Conservation (phyloP, 2,329 filamentous ascomycete genomes). For the Aspergillus sp. region DNA sequence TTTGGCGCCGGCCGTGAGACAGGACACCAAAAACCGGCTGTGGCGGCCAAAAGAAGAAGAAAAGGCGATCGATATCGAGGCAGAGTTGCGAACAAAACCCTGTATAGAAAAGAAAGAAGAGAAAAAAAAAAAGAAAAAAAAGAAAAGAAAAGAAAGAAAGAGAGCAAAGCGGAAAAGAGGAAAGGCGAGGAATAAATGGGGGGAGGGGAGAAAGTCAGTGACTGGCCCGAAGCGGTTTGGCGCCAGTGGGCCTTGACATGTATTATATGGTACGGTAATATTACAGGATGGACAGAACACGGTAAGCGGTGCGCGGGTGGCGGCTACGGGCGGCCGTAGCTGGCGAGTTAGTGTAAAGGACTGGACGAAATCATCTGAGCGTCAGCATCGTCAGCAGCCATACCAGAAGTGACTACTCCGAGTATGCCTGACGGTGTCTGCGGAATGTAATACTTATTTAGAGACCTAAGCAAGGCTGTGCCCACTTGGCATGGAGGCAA, state of each 20-base stretch:
- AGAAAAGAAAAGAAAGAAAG: slow-evolving; percentile 4
- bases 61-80: slow-evolving; percentile 29
- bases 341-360: not conserved
- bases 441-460: no score
- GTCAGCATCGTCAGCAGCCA: no score
- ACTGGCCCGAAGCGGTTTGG: no score
- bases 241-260: not conserved
- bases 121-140: slow-evolving; percentile 7
- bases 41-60: slow-evolving; percentile 33
- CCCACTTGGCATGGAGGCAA: no score
- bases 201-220: slow-evolving; percentile 6
- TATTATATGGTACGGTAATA: not conserved
- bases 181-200: slow-evolving; percentile 8
- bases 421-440: no score
- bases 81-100: slow-evolving; percentile 19
- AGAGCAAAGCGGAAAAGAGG: slow-evolving; percentile 6
- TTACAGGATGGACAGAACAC: no score
- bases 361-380: not conserved
- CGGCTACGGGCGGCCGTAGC: slow-evolving; percentile 9
- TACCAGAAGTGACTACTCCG: no score
- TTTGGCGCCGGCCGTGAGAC: slow-evolving; percentile 40
- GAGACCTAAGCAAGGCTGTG: no score
- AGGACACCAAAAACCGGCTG: slow-evolving; percentile 40
- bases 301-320: slow-evolving; percentile 10
- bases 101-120: slow-evolving; percentile 11